Percentiles rank a stretch among this genome's conserved stretches.
Evolutionary conservation across 139 green algal species (phyloP).

Genomic region (Coccomyxa sp.): DNA sequence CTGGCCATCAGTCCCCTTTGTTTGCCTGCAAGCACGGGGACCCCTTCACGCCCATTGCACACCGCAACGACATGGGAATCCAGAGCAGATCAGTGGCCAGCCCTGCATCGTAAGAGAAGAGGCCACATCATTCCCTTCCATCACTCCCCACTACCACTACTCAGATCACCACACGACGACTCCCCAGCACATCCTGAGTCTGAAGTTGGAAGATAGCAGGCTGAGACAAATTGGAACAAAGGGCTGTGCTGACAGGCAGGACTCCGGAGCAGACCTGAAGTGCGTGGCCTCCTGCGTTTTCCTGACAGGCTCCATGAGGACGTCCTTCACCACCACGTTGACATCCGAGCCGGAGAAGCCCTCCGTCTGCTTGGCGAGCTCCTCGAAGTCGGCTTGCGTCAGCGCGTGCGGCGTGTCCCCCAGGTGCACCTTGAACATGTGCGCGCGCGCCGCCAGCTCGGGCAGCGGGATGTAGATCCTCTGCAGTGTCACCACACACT

Average conservation of each 20-base stretch:
- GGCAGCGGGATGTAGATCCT: slow-evolving; percentile 99
- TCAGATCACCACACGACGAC: too few relatives aligned
- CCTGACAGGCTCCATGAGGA: slow-evolving; percentile 97
- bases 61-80: too few relatives aligned
- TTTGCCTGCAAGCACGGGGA: too few relatives aligned
- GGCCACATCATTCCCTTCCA: background rate
- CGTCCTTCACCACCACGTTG: slow-evolving; percentile 87
- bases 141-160: too few relatives aligned
- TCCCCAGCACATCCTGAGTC: background rate
- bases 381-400: slow-evolving; percentile 64
- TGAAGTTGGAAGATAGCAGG: too few relatives aligned
- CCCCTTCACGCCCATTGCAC: too few relatives aligned
- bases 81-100: too few relatives aligned
- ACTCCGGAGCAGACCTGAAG: slow-evolving; percentile 67
- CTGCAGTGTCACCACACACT: too few relatives aligned
- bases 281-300: slow-evolving; percentile 92
- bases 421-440: slow-evolving; percentile 97
- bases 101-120: too few relatives aligned
- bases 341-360: slow-evolving; percentile 90
- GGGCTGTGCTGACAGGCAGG: too few relatives aligned
- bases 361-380: slow-evolving; percentile 75
- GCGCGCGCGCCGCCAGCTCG: slow-evolving; percentile 75
- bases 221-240: too few relatives aligned
- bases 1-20: slow-evolving; percentile 12
- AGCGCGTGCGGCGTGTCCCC: slow-evolving; percentile 90